Evolutionary conservation across 768 basidiomycete genomes (phyloP).

Genomic region (Royoungia palumana): DNA sequence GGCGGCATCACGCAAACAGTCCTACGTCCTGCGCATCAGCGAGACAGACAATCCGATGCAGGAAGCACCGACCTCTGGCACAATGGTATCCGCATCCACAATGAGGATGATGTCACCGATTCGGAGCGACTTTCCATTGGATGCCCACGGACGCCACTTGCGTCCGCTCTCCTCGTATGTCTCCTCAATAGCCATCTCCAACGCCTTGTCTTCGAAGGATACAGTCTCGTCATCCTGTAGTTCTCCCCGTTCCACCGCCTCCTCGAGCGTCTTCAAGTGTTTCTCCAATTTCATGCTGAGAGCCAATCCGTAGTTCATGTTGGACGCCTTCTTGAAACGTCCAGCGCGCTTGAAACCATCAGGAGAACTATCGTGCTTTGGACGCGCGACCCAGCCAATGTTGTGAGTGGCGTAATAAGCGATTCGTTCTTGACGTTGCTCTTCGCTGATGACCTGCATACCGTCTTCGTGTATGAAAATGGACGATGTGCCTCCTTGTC

Average conservation of each 20-base stretch:
- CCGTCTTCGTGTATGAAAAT: slow-evolving; percentile 65
- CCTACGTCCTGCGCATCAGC: slow-evolving; percentile 36
- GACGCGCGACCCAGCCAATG: slow-evolving; percentile 60
- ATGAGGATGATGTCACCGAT: slow-evolving; percentile 80
- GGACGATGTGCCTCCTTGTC: slow-evolving; percentile 56
- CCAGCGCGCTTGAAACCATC: slow-evolving; percentile 46
- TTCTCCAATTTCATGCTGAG: slow-evolving; percentile 37
- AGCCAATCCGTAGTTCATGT: slow-evolving; percentile 78
- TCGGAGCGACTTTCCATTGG: slow-evolving; percentile 70
- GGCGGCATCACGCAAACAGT: slow-evolving; percentile 89
- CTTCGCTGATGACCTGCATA: slow-evolving; percentile 46
- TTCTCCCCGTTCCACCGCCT: slow-evolving; percentile 37
- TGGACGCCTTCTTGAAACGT: slow-evolving; percentile 91
- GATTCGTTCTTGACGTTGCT: slow-evolving; percentile 46
- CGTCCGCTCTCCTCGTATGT: slow-evolving; percentile 56
- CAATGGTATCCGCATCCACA: slow-evolving; percentile 85
- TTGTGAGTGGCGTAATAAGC: slow-evolving; percentile 54
- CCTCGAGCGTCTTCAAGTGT: slow-evolving; percentile 44
- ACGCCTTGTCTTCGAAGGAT: slow-evolving; percentile 62
- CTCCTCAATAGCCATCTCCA: slow-evolving; percentile 73
- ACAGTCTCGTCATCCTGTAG: slow-evolving; percentile 37
- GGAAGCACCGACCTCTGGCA: slow-evolving; percentile 52
- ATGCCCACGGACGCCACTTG: slow-evolving; percentile 71
- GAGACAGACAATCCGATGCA: background rate
- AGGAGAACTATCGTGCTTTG: slow-evolving; percentile 38